Base-by-base conservation (phyloP, 257 asterid genomes). In the Phtheirospermum japonicum region DNA sequence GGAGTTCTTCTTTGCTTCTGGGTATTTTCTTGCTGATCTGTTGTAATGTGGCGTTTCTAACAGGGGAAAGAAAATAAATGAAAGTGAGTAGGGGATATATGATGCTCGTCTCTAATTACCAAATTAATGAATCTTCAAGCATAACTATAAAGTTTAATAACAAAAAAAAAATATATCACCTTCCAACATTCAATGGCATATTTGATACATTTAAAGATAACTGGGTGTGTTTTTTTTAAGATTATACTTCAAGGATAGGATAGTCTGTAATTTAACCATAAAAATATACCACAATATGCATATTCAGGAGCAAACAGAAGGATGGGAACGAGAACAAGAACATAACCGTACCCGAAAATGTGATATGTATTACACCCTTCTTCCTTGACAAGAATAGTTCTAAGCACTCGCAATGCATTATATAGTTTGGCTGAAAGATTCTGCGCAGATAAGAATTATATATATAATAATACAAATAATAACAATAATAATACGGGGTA, bases 1-100 rank as follows among this genome's bases (percentile, higher is more conserved):
- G 76, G 66, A 91, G 96, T 64, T 91, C 96, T 20, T 80, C 88
- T 74, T 66, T 88, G 19, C 16, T 84, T 80, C 90, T 74, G 18
- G 98, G 98, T 53, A 86, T 61, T 73, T 67, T 83, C 76, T 13
- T 76, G 69, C 90, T 75, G 75, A 92, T 83, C 37, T 50, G 75
- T 64, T 77, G 94, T 65, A 92, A 37, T 53, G 82, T 80, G 59
- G 71, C 72, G 61, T 85, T 81, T 62, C 99, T 92, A 59, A 59
- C 64, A 39, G 30, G 52, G 49, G 56, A 64, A 68, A 67, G 59
- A 57, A 20, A 49, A 28, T 60, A 17, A 62, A 62, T 20, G 33
- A 40, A 36, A 70, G 43, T 23, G 32, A 26, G 65, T 17, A 53
- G 48, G 45, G 50, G 9, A 64, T 17, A 54, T 39, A 67, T 37